Conservation (phyloP, 768 basidiomycete species). For the Amanita phalloides region DNA sequence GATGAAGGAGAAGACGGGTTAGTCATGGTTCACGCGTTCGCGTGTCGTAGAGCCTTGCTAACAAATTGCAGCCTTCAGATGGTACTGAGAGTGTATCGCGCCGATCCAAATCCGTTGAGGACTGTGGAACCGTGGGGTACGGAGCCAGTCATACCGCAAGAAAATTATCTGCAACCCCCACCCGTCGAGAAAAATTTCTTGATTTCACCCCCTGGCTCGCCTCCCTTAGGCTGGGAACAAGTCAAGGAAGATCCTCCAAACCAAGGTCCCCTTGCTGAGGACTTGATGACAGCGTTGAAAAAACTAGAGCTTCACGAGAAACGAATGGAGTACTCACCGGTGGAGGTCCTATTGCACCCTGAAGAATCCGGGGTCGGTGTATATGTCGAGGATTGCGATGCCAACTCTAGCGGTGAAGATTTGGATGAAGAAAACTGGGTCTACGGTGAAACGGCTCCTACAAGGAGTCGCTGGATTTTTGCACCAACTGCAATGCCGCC, state of each 20-base stretch:
- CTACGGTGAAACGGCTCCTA: slow-evolving; percentile 47
- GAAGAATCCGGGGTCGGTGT: slow-evolving; percentile 69
- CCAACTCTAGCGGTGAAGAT: slow-evolving; percentile 21
- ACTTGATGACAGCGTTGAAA: slow-evolving; percentile 72
- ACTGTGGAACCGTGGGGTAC: slow-evolving; percentile 14
- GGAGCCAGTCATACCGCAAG: slow-evolving; percentile 22
- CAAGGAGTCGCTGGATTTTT: slow-evolving; percentile 39
- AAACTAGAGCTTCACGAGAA: slow-evolving; percentile 50
- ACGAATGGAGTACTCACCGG: slow-evolving; percentile 14
- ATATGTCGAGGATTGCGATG: slow-evolving; percentile 67
- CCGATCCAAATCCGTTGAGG: slow-evolving; percentile 53
- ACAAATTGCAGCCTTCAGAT: slow-evolving; percentile 29
- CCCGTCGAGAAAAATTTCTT: slow-evolving; percentile 86
- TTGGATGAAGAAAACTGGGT: slow-evolving; percentile 50
- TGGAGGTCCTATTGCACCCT: slow-evolving; percentile 58
- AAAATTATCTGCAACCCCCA: slow-evolving; percentile 68
- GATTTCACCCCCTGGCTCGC: slow-evolving; percentile 96
- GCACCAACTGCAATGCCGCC: slow-evolving; percentile 51
- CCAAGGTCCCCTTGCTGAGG: slow-evolving; percentile 68
- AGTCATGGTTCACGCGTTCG: slow-evolving; percentile 6
- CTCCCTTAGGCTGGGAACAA: slow-evolving; percentile 94
- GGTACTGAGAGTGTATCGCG: slow-evolving; percentile 60
- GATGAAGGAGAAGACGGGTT: slow-evolving; percentile 42
- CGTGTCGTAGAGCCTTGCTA: slow-evolving; percentile 3
- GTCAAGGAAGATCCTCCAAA: slow-evolving; percentile 89